phyloP scores from a whole-genome alignment of 106 monocot species.

The Phalaenopsis equestris region DNA sequence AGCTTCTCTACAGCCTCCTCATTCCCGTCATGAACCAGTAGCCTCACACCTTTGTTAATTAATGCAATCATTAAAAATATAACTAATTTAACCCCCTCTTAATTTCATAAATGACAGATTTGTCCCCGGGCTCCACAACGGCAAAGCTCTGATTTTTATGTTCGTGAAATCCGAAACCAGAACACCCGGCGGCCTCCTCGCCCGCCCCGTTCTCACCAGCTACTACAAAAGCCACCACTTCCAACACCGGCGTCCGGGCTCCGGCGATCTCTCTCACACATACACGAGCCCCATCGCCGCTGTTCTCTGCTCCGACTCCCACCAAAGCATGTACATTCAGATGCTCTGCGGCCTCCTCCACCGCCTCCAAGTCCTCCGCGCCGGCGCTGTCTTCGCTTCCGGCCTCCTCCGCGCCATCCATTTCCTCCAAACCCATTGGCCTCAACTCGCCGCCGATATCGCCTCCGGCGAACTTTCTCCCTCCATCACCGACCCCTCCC shows the following conservation, averaged over 20 bases:
- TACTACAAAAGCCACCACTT: conserved; percentile 31
- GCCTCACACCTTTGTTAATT: conserved; percentile 10
- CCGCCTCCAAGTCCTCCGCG: conserved; percentile 46
- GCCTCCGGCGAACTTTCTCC: conserved; percentile 25
- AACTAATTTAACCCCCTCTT: background rate
- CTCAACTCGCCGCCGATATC: conserved; percentile 36
- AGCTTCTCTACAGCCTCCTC: conserved; percentile 13
- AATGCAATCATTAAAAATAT: background rate
- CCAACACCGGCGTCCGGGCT: conserved; percentile 14
- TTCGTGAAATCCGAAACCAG: conserved; percentile 57
- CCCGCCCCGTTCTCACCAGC: conserved; percentile 42
- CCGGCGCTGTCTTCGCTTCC: conserved; percentile 63
- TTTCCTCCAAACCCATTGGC: conserved; percentile 58
- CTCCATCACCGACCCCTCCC: conserved; percentile 30
- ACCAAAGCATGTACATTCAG: conserved; percentile 31
- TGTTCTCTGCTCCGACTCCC: conserved; percentile 27
- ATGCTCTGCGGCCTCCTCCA: conserved; percentile 51
- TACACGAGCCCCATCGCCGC: conserved; percentile 50
- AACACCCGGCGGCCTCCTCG: conserved; percentile 52
- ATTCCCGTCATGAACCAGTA: conserved; percentile 51
- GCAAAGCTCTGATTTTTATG: conserved; percentile 54
- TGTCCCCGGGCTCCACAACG: conserved; percentile 53
- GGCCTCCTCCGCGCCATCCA: conserved; percentile 61
- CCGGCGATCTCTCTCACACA: conserved; percentile 40
- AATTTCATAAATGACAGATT: conserved; percentile 18